Conservation (phyloP, 2,329 filamentous ascomycete species). For the Diaporthe vaccinii region DNA sequence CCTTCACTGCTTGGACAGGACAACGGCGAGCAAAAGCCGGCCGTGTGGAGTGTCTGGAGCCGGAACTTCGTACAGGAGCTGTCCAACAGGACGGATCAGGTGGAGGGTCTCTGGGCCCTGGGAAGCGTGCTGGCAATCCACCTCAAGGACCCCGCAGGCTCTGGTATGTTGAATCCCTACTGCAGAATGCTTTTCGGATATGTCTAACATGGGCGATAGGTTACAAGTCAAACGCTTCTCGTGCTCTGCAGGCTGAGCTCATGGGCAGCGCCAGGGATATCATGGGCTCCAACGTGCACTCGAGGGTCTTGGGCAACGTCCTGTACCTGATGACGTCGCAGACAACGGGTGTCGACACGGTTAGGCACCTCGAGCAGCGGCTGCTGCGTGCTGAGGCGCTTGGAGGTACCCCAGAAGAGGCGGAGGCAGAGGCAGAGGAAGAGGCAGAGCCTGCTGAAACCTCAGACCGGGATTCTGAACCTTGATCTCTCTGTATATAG, state of each 20-base stretch:
- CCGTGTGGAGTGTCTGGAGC: slow-evolving; percentile 42
- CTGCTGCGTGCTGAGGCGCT: slow-evolving; percentile 1
- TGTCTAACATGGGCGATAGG: neutral
- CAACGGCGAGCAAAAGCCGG: neutral
- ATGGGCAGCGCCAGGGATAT: slow-evolving; percentile 41
- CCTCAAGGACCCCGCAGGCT: slow-evolving; percentile 56
- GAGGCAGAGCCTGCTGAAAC: neutral
- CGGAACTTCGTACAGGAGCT: slow-evolving; percentile 4
- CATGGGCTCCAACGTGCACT: slow-evolving; percentile 64
- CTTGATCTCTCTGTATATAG: neutral
- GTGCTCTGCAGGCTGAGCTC: slow-evolving; percentile 57
- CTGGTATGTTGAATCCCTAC: slow-evolving; percentile 46
- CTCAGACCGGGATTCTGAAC: neutral
- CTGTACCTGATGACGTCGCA: slow-evolving; percentile 71
- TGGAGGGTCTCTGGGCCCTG: slow-evolving; percentile 16
- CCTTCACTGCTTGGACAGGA: neutral
- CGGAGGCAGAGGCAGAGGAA: neutral
- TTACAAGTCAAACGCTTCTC: slow-evolving; percentile 62
- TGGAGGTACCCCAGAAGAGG: neutral
- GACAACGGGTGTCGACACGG: slow-evolving; percentile 43
- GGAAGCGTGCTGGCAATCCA: slow-evolving; percentile 64
- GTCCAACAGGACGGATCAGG: neutral
- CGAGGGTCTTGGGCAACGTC: slow-evolving; percentile 69
- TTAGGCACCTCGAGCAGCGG: slow-evolving; percentile 9
- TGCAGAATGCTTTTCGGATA: neutral